A percentile compares a stretch with the other conserved stretches of the same genome.
Conservation (phyloP, 192 early-diverging fungal genomes). For the Umbelopsis isabellina region DNA sequence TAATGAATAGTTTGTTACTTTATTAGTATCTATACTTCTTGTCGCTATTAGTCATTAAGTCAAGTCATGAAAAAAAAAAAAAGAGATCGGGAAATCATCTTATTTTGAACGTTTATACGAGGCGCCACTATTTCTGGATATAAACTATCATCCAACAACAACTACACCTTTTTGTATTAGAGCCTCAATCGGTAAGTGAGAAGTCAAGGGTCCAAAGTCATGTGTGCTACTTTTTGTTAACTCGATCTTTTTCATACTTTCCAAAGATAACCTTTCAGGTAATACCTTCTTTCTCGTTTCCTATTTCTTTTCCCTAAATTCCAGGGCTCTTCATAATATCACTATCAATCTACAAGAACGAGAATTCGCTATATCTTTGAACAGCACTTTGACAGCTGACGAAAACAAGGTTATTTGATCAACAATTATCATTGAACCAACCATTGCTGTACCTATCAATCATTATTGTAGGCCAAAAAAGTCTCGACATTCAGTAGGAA, state of each 20-base stretch:
- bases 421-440: no score
- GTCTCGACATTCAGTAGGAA: background rate
- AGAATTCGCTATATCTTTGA: no score
- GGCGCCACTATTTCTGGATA: conserved; percentile 21
- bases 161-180: conserved; percentile 16
- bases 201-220: conserved; percentile 20
- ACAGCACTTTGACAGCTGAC: no score
- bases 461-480: no score
- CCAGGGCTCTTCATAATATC: no score
- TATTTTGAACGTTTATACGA: conserved; percentile 1
- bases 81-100: conserved; percentile 18
- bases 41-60: no score
- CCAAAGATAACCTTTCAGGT: background rate
- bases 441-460: no score
- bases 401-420: no score
- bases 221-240: background rate
- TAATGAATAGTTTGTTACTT: background rate
- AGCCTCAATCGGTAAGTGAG: background rate
- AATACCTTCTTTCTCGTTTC: conserved; percentile 15
- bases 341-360: no score
- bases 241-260: background rate
- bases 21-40: background rate
- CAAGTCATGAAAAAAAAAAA: background rate
- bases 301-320: background rate
- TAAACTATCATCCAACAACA: conserved; percentile 9